Evolutionary conservation across 768 basidiomycete genomes (phyloP), one percentile per base, ranked within the genome.

Genomic region (Chiua virens): DNA sequence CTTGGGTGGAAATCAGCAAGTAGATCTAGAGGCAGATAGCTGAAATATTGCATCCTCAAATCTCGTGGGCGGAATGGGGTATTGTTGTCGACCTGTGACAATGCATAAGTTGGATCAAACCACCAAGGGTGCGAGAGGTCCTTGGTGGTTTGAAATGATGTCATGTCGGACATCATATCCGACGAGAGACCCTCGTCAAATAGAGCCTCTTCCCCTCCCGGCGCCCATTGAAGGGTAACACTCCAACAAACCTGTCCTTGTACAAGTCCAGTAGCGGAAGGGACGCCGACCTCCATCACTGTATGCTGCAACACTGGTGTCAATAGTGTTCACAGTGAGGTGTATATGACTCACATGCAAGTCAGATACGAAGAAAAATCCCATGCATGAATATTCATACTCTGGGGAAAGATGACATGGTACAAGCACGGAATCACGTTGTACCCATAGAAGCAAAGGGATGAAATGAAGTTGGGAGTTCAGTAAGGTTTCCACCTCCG

Each of bases 191-290:
- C 17, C 10, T 32, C 15, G 13, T 49, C 36, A 20, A 65, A 61
- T 30, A 67, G 55, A 28, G 55, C 55, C 21, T 75, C 71, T 61
- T 82, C 79, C 4, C 79, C 80, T 21, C 79, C 80, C 5, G 73
- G 64, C 11, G 69, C 70, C 81, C 81, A 83, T 43, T 70, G 59
- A 23, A 79, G 68, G n/a, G 63, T 67, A 37, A 81, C 67, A 38
- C 56, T 58, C 81, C 81, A 83, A 42, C 71, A 53, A 6, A 80
- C 72, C 21, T 51, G 62, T 8, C 77, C 76, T 39, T 59, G 38
- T 2, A 59, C 25, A 8, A 52, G 21, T 14, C 45, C 47, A 2
- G 52, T 21, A 30, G 11, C 11, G 8, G 57, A 52, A 42, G 42
- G 27, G 11, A 14, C 28, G 1, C 8, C 22, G 30, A 47, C 14